Base-by-base conservation (phyloP, 805 yeast species). In the Wickerhamomyces chambardii region DNA sequence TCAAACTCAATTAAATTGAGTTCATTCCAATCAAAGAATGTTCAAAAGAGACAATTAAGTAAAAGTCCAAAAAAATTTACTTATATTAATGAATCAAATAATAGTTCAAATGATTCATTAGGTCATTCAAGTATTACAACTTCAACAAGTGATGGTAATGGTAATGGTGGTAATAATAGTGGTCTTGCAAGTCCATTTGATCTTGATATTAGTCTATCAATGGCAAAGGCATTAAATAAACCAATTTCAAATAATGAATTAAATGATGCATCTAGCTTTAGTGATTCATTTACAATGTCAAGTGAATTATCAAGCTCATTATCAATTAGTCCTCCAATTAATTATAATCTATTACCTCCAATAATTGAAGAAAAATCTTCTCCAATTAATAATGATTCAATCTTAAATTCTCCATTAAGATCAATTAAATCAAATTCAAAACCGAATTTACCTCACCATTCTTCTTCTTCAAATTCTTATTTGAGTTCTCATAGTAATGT, bases 131-230 rank as follows among this genome's bases (percentile, higher is more conserved):
- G 17, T 17, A n/a, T 32, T n/a, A n/a, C n/a, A 15, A 15, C 35
- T 12, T 30, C 28, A 4, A 42, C 41, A n/a, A 11, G 25, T 24
- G 27, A n/a, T n/a, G n/a, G n/a, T n/a, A n/a, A n/a, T n/a, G n/a
- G n/a, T n/a, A n/a, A n/a, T n/a, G n/a, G n/a, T n/a, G n/a, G n/a
- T n/a, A n/a, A n/a, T n/a, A n/a, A n/a, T n/a, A n/a, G n/a, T n/a
- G n/a, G n/a, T 15, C 15, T 14, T 5, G 18, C 25, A 15, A 33
- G 42, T 22, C 33, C 44, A 3, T 51, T 50, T 35, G 58, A 58
- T 36, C 41, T 59, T 18, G 65, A 60, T 28, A 48, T 58, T 21
- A 55, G 55, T 17, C 36, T 57, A 11, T 55, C 63, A 5, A 45
- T 59, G 42, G 62, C 61, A 1, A 55, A 51, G 33, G 63, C 61